Base-by-base conservation (phyloP, 345 rosid genomes). In the Sisymbrium altissimum region DNA sequence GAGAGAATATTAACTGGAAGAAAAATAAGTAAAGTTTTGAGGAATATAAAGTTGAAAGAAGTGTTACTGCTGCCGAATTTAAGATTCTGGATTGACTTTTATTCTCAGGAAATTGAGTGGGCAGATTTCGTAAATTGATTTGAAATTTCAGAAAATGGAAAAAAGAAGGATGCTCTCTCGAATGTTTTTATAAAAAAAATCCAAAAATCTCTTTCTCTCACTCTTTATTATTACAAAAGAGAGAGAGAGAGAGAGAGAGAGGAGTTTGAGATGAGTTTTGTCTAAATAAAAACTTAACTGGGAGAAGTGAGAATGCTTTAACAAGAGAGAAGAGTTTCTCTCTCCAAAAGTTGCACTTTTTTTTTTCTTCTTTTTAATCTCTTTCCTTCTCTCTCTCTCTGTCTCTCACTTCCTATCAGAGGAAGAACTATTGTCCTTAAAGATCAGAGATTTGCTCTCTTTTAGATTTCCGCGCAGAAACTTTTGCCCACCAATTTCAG, bases 391-490 rank as follows among this genome's bases (percentile, higher is more conserved):
- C 25, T 27, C 29, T 27, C 29, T 27, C 4, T 27, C 0, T 18
- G 10, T 55, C 40, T 65, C 39, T 39, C 68, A 64, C 62, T 64
- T 53, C 50, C 64, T 61, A n/a, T 2, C 13, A 9, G 9, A 13
- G 4, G 56, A 50, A 12, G 48, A 68, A 23, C 32, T 76, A 70
- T 70, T 64, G 67, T 77, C 72, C 67, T 38, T 15, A 40, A 32
- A 57, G 76, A 77, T 70, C 80, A 65, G 49, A 68, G 69, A 75
- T 75, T 59, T 40, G 29, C 68, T n/a, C 53, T 68, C 59, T 68
- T 58, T 59, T 17, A n/a, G 73, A 40, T 75, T 68, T 68, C 10
- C 10, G 19, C 25, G 29, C 62, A 57, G 60, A 74, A 58, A 36
- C 72, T 74, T 64, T 7, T 44, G 33, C 65, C 65, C 77, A 45